Conservation (phyloP, 495 filamentous ascomycete genomes). For the Penicillium egyptiacum region DNA sequence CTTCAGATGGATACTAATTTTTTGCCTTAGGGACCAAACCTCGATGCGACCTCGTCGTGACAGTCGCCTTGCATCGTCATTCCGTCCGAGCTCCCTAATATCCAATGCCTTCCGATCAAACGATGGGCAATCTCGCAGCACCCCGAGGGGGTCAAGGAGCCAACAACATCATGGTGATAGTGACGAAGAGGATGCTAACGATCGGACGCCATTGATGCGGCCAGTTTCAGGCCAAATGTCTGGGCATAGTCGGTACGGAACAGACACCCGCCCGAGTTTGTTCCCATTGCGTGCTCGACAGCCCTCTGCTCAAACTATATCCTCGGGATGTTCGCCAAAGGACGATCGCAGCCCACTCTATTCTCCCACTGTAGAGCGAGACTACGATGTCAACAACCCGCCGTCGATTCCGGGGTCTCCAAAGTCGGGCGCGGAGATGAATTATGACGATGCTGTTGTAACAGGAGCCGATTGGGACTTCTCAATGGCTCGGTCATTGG, state of each 20-base stretch:
- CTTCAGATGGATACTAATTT: slow-evolving; percentile 10
- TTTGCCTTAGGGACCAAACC: slow-evolving; percentile 60
- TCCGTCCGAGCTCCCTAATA: slow-evolving; percentile 44
- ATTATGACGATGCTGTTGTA: slow-evolving; percentile 78
- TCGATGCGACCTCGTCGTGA: slow-evolving; percentile 67
- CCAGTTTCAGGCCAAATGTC: slow-evolving; percentile 28
- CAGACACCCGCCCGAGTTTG: slow-evolving; percentile 34
- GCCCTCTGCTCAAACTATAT: slow-evolving; percentile 31
- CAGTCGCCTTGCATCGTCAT: slow-evolving; percentile 49
- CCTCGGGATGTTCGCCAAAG: slow-evolving; percentile 39
- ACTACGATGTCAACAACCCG: slow-evolving; percentile 93
- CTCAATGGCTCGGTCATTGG: slow-evolving; percentile 29
- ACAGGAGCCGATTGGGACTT: slow-evolving; percentile 51
- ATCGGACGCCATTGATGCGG: slow-evolving; percentile 45
- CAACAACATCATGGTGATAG: slow-evolving; percentile 48
- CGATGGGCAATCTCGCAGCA: slow-evolving; percentile 32
- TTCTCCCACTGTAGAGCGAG: slow-evolving; percentile 35
- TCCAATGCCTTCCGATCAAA: slow-evolving; percentile 27
- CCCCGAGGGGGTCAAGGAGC: slow-evolving; percentile 28
- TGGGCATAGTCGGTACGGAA: slow-evolving; percentile 39
- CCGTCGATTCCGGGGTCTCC: slow-evolving; percentile 87
- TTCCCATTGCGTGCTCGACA: slow-evolving; percentile 33
- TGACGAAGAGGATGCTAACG: slow-evolving; percentile 42
- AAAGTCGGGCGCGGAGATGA: slow-evolving; percentile 56
- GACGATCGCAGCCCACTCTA: slow-evolving; percentile 29